phyloP scores from a whole-genome alignment of 2,329 filamentous ascomycete species.

The Hymenoscyphus salicellus region DNA sequence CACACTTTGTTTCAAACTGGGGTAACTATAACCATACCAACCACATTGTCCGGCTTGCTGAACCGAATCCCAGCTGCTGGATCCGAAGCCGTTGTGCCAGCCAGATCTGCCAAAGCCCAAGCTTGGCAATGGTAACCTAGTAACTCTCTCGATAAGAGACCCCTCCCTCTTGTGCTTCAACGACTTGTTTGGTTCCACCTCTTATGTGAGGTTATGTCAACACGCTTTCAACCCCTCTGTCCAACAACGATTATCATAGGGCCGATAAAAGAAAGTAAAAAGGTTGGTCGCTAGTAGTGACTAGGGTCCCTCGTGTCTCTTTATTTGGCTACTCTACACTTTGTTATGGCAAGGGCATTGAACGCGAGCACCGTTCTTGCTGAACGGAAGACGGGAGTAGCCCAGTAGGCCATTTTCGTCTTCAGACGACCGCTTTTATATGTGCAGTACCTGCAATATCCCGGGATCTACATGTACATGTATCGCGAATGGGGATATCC shows the following conservation, averaged over 20 bases:
- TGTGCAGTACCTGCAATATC: slow-evolving; percentile 12
- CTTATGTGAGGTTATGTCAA: slow-evolving; percentile 21
- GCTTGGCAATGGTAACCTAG: background rate
- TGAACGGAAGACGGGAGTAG: background rate
- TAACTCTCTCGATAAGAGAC: slow-evolving; percentile 7
- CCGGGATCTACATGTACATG: slow-evolving; percentile 8
- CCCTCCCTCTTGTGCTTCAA: background rate
- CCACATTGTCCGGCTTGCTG: slow-evolving; percentile 3
- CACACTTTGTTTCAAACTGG: slow-evolving; percentile 7
- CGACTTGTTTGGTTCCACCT: slow-evolving; percentile 16
- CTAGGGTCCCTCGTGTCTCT: slow-evolving; percentile 12
- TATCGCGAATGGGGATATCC: slow-evolving; percentile 6
- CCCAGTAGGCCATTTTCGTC: background rate
- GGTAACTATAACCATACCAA: slow-evolving; percentile 5
- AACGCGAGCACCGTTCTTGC: background rate
- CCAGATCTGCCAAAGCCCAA: slow-evolving; percentile 3
- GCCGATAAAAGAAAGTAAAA: slow-evolving; percentile 13
- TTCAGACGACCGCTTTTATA: slow-evolving; percentile 2
- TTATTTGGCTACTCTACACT: background rate
- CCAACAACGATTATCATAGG: slow-evolving; percentile 13
- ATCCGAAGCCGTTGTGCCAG: slow-evolving; percentile 2
- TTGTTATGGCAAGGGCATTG: background rate
- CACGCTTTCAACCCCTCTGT: slow-evolving; percentile 4
- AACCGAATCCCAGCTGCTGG: slow-evolving; percentile 8
- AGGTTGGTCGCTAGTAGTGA: background rate